Conservation (phyloP, 169 alveolate species). For the Ichthyophthirius multifiliis region DNA sequence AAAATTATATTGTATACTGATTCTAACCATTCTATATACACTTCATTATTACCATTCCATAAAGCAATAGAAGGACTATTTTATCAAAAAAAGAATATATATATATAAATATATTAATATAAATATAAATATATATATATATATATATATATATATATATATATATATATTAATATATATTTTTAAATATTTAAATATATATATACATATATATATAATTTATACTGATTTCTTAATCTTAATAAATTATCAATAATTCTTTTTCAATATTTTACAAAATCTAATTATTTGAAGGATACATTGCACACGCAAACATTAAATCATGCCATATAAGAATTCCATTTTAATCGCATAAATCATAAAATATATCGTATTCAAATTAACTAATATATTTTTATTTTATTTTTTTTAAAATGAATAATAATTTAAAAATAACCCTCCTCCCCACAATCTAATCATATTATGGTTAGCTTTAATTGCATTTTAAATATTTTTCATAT, state of each 20-base stretch:
- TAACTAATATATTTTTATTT: slow-evolving; percentile 8
- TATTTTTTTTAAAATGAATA: neutral
- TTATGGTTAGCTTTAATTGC: slow-evolving; percentile 66
- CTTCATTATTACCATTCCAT: slow-evolving; percentile 77
- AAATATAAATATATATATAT: no score
- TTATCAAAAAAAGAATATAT: neutral
- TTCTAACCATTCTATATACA: slow-evolving; percentile 49
- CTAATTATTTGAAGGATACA: slow-evolving; percentile 65
- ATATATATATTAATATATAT: no score
- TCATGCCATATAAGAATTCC: slow-evolving; percentile 79
- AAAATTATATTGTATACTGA: neutral
- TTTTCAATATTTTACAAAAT: slow-evolving; percentile 51
- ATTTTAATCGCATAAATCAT: slow-evolving; percentile 69
- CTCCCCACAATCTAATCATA: slow-evolving; percentile 78
- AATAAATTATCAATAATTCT: slow-evolving; percentile 63
- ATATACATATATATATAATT: no score
- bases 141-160: no score
- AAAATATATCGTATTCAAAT: slow-evolving; percentile 72
- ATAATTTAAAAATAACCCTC: slow-evolving; percentile 26
- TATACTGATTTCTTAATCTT: slow-evolving; percentile 60
- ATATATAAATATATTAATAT: neutral
- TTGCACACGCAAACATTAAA: slow-evolving; percentile 80
- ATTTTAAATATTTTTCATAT: slow-evolving; percentile 51
- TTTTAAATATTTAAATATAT: no score
- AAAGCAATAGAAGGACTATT: slow-evolving; percentile 59